Conservation (phyloP, 306 rosid species). For the Castanea sativa region DNA sequence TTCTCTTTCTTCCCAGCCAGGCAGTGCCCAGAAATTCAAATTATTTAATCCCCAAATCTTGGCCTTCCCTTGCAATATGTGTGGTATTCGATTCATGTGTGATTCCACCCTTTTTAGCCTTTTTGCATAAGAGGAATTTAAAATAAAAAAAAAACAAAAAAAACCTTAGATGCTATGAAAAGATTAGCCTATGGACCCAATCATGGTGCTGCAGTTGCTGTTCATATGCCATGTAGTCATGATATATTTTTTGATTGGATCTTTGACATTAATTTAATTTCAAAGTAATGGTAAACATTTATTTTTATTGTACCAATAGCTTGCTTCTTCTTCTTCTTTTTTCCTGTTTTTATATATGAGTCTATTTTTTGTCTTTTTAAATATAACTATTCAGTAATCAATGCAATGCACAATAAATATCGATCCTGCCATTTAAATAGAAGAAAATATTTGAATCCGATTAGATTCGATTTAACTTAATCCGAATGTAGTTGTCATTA, state of each 20-base stretch:
- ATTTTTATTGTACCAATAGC: background rate
- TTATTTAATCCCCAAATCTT: background rate
- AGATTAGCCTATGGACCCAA: background rate
- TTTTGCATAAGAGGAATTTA: background rate
- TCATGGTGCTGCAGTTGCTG: background rate
- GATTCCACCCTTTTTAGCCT: background rate
- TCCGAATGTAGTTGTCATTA: too few relatives aligned
- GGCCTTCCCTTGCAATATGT: slow-evolving; percentile 10
- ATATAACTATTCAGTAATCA: too few relatives aligned
- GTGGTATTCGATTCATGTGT: background rate
- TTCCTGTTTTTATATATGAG: too few relatives aligned
- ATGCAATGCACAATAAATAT: too few relatives aligned
- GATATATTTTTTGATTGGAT: background rate
- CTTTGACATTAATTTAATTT: background rate
- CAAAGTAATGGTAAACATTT: background rate
- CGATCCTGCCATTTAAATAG: too few relatives aligned
- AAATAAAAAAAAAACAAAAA: background rate
- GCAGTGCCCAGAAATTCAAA: background rate
- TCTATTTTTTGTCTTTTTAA: too few relatives aligned
- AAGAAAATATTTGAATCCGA: too few relatives aligned
- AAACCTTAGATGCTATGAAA: background rate
- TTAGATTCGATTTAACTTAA: too few relatives aligned
- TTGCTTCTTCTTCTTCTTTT: too few relatives aligned
- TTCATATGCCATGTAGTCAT: background rate
- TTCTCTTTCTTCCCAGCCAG: slow-evolving; percentile 11